These are phyloP conservation scores for Podospora fimiseda DNA, from an alignment of 495 filamentous ascomycete genomes.

Conservation along the genomic window DNA sequence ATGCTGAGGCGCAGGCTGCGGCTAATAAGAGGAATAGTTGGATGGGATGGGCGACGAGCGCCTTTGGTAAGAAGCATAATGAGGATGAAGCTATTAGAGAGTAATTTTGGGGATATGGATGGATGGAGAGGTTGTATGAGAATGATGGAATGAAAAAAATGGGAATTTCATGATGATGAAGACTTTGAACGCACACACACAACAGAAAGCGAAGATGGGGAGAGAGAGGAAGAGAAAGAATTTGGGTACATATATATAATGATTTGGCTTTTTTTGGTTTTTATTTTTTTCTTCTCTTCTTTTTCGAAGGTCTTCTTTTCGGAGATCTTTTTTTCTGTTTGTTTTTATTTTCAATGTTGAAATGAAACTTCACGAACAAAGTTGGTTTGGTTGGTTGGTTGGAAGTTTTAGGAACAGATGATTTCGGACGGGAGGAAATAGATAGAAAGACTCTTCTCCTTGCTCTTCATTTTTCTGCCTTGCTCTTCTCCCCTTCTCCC, in stretches of 20 bases:
- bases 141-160: slow-evolving; percentile 1
- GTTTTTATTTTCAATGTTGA: background rate
- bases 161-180: background rate
- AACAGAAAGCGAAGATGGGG: too few species aligned
- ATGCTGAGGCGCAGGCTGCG: slow-evolving; percentile 25
- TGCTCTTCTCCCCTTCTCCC: too few species aligned
- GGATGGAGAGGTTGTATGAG: background rate
- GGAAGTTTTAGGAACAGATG: too few species aligned
- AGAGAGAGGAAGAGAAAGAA: background rate
- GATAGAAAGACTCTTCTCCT: too few species aligned
- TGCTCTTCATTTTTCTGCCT: too few species aligned
- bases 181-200: too few species aligned
- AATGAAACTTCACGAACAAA: too few species aligned
- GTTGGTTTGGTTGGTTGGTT: background rate
- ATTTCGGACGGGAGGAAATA: background rate
- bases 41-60: slow-evolving; percentile 48
- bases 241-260: slow-evolving; percentile 5
- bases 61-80: slow-evolving; percentile 39
- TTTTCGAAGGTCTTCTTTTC: background rate
- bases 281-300: background rate
- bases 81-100: slow-evolving; percentile 22
- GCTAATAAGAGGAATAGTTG: slow-evolving; percentile 49
- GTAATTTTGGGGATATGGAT: slow-evolving; percentile 1
- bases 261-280: slow-evolving; percentile 5
- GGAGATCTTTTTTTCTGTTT: background rate